phyloP scores from a whole-genome alignment of 2,329 filamentous ascomycete species.

The Neopestalotiopsis clavispora region DNA sequence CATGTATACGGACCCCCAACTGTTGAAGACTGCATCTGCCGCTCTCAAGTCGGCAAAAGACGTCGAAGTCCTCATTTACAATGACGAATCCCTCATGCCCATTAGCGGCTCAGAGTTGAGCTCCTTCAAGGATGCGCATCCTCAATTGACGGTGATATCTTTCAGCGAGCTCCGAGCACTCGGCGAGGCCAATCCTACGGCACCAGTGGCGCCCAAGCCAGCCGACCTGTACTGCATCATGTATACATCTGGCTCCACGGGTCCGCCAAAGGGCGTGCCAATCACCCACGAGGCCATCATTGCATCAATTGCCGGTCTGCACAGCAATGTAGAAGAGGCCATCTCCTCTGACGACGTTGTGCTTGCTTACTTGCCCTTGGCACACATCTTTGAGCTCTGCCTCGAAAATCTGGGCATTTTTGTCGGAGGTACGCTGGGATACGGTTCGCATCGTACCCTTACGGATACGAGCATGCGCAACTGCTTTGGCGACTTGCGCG shows the following conservation, averaged over 20 bases:
- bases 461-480: conserved; percentile 86
- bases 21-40: conserved; percentile 64
- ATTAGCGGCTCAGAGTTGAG: conserved; percentile 59
- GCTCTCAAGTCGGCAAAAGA: conserved; percentile 62
- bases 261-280: conserved; percentile 85
- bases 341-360: conserved; percentile 80
- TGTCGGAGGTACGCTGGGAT: conserved; percentile 91
- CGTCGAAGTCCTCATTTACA: conserved; percentile 67
- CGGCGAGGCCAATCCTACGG: conserved; percentile 70
- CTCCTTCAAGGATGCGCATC: conserved; percentile 60
- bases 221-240: conserved; percentile 84
- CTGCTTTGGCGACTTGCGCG: conserved; percentile 91
- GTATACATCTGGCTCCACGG: conserved; percentile 90
- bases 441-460: conserved; percentile 88
- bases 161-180: conserved; percentile 60
- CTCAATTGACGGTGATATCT: conserved; percentile 57
- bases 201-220: conserved; percentile 73
- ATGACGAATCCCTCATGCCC: conserved; percentile 55
- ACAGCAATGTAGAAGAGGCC: conserved; percentile 76
- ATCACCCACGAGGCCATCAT: conserved; percentile 82
- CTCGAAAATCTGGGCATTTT: conserved; percentile 91
- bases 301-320: conserved; percentile 83
- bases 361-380: conserved; percentile 89
- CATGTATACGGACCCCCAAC: conserved; percentile 86
- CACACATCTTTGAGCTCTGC: conserved; percentile 95